A percentile compares a stretch with the other conserved stretches of the same genome.
phyloP scores from a whole-genome alignment of 352 stramenopile genomes.

The Phytophthora lateralis region DNA sequence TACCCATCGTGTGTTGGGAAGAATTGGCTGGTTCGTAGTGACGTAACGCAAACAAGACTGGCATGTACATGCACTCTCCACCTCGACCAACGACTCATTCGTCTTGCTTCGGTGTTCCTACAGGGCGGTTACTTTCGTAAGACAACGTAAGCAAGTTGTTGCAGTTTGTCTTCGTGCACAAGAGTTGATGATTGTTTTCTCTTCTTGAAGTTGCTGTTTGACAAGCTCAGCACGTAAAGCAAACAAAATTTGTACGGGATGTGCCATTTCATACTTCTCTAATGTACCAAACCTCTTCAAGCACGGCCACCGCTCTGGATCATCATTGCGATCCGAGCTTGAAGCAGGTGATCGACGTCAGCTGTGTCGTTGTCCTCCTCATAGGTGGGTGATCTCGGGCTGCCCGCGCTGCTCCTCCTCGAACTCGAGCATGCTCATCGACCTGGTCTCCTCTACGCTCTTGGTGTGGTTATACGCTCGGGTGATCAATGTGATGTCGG shows the following conservation, averaged over 20 bases:
- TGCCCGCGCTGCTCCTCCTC: conserved; percentile 36
- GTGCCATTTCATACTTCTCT: conserved; percentile 27
- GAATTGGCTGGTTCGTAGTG: conserved; percentile 15
- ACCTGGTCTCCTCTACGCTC: conserved; percentile 53
- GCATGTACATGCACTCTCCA: not conserved
- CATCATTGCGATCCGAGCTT: conserved; percentile 4
- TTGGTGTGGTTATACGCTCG: conserved; percentile 60
- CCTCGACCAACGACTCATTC: not conserved
- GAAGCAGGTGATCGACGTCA: conserved; percentile 2
- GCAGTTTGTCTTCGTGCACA: conserved; percentile 1
- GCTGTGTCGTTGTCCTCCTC: conserved; percentile 14
- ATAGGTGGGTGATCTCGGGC: conserved; percentile 23
- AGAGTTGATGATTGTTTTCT: conserved; percentile 1
- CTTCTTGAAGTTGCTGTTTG: conserved; percentile 23
- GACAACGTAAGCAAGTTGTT: not conserved
- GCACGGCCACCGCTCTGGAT: conserved; percentile 10
- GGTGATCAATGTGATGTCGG: conserved; percentile 56
- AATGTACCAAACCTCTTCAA: conserved; percentile 23
- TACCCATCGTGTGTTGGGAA: conserved; percentile 2
- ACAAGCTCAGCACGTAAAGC: not conserved
- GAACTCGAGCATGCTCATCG: conserved; percentile 65
- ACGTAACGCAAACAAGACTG: conserved; percentile 15
- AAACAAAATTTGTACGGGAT: conserved; percentile 21
- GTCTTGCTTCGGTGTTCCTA: not conserved
- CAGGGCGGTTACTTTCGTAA: not conserved